Base-by-base conservation (phyloP, 768 basidiomycete species). In the Aureoboletus auriporus region DNA sequence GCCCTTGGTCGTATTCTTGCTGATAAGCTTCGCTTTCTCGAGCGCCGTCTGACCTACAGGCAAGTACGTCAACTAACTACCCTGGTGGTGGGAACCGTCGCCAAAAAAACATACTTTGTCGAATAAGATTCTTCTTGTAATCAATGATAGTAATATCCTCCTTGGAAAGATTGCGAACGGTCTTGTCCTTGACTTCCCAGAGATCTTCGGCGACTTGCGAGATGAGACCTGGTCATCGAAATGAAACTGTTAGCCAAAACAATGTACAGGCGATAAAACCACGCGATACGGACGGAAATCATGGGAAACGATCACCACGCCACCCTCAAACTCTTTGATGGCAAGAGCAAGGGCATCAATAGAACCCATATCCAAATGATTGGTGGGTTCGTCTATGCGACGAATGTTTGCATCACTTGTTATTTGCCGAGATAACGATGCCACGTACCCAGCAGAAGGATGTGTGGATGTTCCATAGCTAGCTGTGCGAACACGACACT, bases 301-400 rank as follows among this genome's bases (percentile, higher is more conserved):
- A 75, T 98, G 96, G 41, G 94, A 97, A 55, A 99, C 96, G 66
- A 99, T 98, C 58, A 98, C 96, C 35, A 99, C 96, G 61, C 96
- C 95, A 51, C 96, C 96, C 63, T 90, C 87, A 67, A 91, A 99
- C 63, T 89, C 90, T 69, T 95, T 96, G 77, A 99, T 98, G 42
- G 96, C 95, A 23, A 70, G 68, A 7, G 96, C 96, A 41, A 99
- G 81, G 1, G 96, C 95, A 65, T 98, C 95, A 67, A 99, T 99
- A 27, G 92, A 94, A 56, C 81, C 86, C 95, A 96, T 95, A 67
- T 96, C 93, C 78, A 96, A 80, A 70, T 97, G 93, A 67, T 96
- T 97, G 35, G 93, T 97, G 43, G 94, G 93, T 69, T 95, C 92
- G 67, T 94, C 93, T 82, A 53, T 40, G 61, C 46, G 50, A 48